Percentiles rank a stretch among this genome's conserved stretches.
Conservation (phyloP, 768 basidiomycete genomes). For the Lactarius quietus region DNA sequence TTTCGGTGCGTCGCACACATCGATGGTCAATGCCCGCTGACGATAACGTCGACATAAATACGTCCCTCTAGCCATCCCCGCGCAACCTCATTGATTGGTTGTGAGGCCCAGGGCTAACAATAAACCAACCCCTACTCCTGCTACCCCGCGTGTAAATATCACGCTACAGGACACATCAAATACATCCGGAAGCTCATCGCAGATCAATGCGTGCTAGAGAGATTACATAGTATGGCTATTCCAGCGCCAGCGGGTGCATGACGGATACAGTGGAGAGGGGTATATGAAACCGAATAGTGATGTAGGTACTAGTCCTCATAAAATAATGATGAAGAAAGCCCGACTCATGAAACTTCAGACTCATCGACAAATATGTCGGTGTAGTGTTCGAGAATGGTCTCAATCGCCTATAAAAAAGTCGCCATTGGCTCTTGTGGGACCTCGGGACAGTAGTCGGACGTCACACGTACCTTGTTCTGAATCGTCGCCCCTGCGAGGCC, state of each 20-base stretch:
- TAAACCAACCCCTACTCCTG: neutral
- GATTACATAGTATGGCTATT: constrained; percentile 19
- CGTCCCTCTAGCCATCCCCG: neutral
- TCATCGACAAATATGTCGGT: constrained; percentile 97
- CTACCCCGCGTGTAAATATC: neutral
- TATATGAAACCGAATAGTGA: constrained; percentile 24
- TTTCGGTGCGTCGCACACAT: constrained; percentile 11
- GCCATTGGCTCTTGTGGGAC: neutral
- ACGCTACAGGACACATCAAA: constrained; percentile 10
- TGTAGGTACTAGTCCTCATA: constrained; percentile 23
- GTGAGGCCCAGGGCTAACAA: neutral
- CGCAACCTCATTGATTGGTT: neutral
- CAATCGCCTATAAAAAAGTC: constrained; percentile 62
- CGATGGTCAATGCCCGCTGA: neutral
- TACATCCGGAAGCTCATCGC: constrained; percentile 6
- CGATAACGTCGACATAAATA: neutral
- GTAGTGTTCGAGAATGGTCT: constrained; percentile 93
- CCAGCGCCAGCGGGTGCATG: constrained; percentile 10
- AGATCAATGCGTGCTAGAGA: constrained; percentile 16
- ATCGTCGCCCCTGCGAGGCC: constrained; percentile 65
- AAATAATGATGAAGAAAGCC: constrained; percentile 28
- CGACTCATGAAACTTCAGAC: constrained; percentile 41
- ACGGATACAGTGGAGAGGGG: constrained; percentile 15
- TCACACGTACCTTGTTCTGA: constrained; percentile 60
- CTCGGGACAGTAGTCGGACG: neutral